Base-by-base conservation (phyloP, 1,284 basidiomycete genomes). In the Microbotryum silenes-acaulis region DNA sequence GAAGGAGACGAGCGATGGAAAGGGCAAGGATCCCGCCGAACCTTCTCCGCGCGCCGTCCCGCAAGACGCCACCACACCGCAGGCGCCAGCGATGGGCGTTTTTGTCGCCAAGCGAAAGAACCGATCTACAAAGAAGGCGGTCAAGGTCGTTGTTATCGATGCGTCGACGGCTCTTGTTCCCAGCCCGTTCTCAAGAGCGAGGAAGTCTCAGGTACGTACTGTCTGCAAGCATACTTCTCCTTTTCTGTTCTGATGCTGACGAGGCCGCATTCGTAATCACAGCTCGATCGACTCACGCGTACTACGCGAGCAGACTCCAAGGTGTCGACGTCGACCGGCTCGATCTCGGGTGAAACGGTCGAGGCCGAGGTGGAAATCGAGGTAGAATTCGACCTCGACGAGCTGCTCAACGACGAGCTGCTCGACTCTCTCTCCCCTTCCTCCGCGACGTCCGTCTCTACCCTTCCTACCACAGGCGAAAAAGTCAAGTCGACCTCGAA, bases 361-460 rank as follows among this genome's bases (percentile, higher is more conserved):
- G 60, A 63, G 21, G 57, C 57, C 56, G 60, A 62, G 23, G 60
- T 64, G 45, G 56, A 60, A 16, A 25, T 37, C 29, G 56, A 47
- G 20, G 29, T 68, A 46, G 56, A 59, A 16, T 61, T 72, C 21
- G 70, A 71, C 14, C 52, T 71, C 46, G 70, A 71, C 50, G 69
- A 70, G 10, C 51, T 72, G 12, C 63, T 72, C 27, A 64, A 72
- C 57, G 63, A 56, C 25, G 57, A 57, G 4, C 31, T 61, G 0
- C 61, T 67, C 45, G 62, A 65, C 2, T 12, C 37, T 10, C 37
- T 42, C 12, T 42, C 37, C 12, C 37, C 37, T 16, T 42, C 37
- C 12, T 42, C 37, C 37, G 37, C 14, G 12, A 21, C 57, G 18
- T 44, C 55, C 25, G 51, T 57, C 54, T 42, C 61, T 12, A 42